These are phyloP conservation scores for Hanseniaspora occidentalis DNA, from an alignment of 805 yeast species.

Conservation along the genomic window DNA sequence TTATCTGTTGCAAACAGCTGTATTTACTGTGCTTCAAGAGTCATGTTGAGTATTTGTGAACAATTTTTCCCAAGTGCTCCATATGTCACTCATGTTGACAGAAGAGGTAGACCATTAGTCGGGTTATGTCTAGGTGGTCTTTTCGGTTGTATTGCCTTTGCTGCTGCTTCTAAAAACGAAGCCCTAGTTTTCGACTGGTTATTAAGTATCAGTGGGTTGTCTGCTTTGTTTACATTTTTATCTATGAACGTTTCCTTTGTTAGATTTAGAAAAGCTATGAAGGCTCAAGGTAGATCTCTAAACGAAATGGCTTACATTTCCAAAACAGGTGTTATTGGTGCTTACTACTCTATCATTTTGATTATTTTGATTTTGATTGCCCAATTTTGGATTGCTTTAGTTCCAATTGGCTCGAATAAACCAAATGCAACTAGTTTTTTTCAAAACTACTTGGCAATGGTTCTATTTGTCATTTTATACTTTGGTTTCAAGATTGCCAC, in stretches of 20 bases:
- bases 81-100: slow-evolving; percentile 40
- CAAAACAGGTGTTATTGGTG: slow-evolving; percentile 40
- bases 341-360: slow-evolving; percentile 36
- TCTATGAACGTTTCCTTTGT: slow-evolving; percentile 43
- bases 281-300: slow-evolving; percentile 37
- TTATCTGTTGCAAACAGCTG: slow-evolving; percentile 70
- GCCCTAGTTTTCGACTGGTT: slow-evolving; percentile 52
- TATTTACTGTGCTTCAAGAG: slow-evolving; percentile 60
- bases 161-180: slow-evolving; percentile 48
- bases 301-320: slow-evolving; percentile 42
- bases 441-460: slow-evolving; percentile 34
- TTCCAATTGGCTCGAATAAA: slow-evolving; percentile 49
- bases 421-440: slow-evolving; percentile 33
- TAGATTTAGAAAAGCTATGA: slow-evolving; percentile 46
- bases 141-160: slow-evolving; percentile 50
- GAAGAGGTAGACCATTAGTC: slow-evolving; percentile 45
- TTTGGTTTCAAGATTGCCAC: slow-evolving; percentile 35
- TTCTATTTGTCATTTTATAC: slow-evolving; percentile 31
- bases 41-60: slow-evolving; percentile 53
- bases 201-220: slow-evolving; percentile 46
- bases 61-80: slow-evolving; percentile 29
- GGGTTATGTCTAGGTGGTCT: slow-evolving; percentile 41
- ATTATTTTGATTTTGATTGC: slow-evolving; percentile 40
- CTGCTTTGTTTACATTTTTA: slow-evolving; percentile 52
- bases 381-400: slow-evolving; percentile 63